Evolutionary conservation across 2,329 filamentous ascomycete species (phyloP).

Genomic region (Cordyceps tenuipes): DNA sequence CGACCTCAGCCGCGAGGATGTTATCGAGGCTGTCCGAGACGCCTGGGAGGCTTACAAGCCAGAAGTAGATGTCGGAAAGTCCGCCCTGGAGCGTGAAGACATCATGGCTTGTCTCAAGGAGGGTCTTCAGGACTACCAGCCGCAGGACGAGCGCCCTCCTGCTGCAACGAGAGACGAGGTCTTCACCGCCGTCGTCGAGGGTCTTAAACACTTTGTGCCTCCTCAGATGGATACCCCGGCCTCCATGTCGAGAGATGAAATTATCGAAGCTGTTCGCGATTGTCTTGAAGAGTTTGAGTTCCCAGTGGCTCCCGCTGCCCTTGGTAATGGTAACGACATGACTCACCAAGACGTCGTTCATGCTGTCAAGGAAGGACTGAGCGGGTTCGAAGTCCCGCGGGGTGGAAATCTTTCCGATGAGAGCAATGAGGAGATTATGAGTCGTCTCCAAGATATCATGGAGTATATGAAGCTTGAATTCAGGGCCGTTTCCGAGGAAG

Average conservation of each 20-base stretch:
- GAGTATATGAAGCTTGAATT: constrained; percentile 52
- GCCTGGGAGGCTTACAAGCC: constrained; percentile 94
- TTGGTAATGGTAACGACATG: constrained; percentile 40
- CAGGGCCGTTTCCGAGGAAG: constrained; percentile 50
- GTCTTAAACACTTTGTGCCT: constrained; percentile 70
- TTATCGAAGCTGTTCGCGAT: constrained; percentile 75
- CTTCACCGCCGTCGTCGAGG: constrained; percentile 76
- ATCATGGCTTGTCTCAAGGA: constrained; percentile 80
- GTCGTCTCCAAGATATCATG: constrained; percentile 57
- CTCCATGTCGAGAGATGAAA: constrained; percentile 69
- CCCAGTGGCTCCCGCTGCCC: constrained; percentile 50
- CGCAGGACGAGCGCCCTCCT: constrained; percentile 41
- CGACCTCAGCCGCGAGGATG: constrained; percentile 65
- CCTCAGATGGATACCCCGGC: constrained; percentile 63
- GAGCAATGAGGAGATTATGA: constrained; percentile 42
- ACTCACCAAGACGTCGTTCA: constrained; percentile 55
- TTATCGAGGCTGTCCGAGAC: constrained; percentile 77
- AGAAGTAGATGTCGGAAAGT: constrained; percentile 82
- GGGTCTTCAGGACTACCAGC: constrained; percentile 69
- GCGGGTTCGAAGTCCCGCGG: constrained; percentile 38
- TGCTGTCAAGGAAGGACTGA: constrained; percentile 53
- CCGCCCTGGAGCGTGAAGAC: constrained; percentile 84
- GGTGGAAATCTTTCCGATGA: constrained; percentile 32
- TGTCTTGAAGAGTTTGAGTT: constrained; percentile 81
- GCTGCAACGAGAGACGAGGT: constrained; percentile 76